Percentiles rank a stretch among this genome's conserved stretches.
phyloP scores from a whole-genome alignment of 108 stramenopile species.

The Discostella pseudostelligera region DNA sequence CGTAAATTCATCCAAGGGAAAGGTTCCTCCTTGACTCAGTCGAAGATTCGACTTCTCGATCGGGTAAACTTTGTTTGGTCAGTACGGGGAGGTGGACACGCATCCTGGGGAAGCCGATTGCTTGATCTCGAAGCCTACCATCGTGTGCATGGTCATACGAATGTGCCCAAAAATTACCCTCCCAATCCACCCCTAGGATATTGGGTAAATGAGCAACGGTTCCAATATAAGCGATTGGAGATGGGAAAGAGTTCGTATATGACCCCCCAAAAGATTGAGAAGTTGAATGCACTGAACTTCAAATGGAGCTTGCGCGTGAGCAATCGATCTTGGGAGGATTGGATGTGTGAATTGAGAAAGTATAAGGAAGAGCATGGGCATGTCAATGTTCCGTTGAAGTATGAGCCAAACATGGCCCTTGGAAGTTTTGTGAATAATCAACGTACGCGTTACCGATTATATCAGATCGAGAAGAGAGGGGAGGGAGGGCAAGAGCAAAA shows the following conservation, averaged over 20 bases:
- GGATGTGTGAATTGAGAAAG: slow-evolving; percentile 25
- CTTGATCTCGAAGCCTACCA: slow-evolving; percentile 12
- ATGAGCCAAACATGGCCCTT: slow-evolving; percentile 17
- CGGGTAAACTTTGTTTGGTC: slow-evolving; percentile 28
- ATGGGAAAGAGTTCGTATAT: slow-evolving; percentile 28
- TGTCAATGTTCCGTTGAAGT: slow-evolving; percentile 18
- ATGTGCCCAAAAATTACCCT: slow-evolving; percentile 28
- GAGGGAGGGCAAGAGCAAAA: not conserved
- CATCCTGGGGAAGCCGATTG: slow-evolving; percentile 20
- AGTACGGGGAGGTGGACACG: slow-evolving; percentile 36
- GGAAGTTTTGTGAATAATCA: slow-evolving; percentile 35
- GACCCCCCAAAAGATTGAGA: slow-evolving; percentile 21
- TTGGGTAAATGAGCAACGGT: slow-evolving; percentile 46
- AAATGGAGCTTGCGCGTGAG: slow-evolving; percentile 22
- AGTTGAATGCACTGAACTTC: slow-evolving; percentile 23
- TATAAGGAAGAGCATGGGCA: slow-evolving; percentile 29
- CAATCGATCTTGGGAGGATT: slow-evolving; percentile 18
- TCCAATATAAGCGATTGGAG: slow-evolving; percentile 26
- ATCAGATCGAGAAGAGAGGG: not conserved
- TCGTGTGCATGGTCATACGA: slow-evolving; percentile 15
- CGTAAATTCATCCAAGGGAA: slow-evolving; percentile 21
- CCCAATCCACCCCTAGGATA: slow-evolving; percentile 32
- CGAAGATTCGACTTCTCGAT: slow-evolving; percentile 30
- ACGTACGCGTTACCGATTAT: slow-evolving; percentile 17
- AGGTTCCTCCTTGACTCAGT: slow-evolving; percentile 28